These are phyloP conservation scores for Cryptococcus amylolentus DNA, from an alignment of 1,284 basidiomycete genomes.

Conservation along the genomic window DNA sequence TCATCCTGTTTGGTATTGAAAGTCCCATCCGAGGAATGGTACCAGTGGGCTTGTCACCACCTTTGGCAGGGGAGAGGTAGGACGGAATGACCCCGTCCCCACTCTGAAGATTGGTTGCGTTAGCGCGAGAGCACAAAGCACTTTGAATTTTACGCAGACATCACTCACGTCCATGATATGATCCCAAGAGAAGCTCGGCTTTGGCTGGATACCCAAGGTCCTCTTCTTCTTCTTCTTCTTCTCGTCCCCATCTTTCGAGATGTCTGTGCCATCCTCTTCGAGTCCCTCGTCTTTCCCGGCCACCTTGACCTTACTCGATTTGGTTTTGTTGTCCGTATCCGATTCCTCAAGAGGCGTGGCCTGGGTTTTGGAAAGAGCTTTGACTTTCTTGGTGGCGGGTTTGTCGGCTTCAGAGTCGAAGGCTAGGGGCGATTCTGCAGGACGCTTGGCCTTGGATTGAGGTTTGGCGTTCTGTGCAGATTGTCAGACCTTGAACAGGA, in stretches of 20 bases:
- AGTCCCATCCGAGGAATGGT: constrained; percentile 39
- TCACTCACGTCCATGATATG: constrained; percentile 40
- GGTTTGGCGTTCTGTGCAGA: not conserved
- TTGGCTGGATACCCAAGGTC: constrained; percentile 29
- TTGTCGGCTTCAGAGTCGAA: not conserved
- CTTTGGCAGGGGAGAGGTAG: constrained; percentile 36
- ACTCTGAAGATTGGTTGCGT: constrained; percentile 21
- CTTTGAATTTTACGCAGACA: too few relatives aligned
- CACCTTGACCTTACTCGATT: not conserved
- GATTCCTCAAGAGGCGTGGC: constrained; percentile 12
- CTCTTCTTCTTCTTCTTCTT: constrained; percentile 49
- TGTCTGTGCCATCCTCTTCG: not conserved
- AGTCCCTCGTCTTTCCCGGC: not conserved
- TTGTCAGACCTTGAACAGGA: not conserved
- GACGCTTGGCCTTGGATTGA: constrained; percentile 1
- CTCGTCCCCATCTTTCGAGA: constrained; percentile 7
- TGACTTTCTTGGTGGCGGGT: constrained; percentile 7
- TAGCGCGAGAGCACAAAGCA: too few relatives aligned
- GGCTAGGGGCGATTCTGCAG: not conserved
- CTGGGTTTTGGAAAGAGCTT: constrained; percentile 2
- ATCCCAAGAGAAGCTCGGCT: constrained; percentile 38
- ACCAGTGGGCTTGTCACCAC: constrained; percentile 16
- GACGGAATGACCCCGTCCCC: constrained; percentile 46
- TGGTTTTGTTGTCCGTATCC: constrained; percentile 11
- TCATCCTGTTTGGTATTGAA: constrained; percentile 12